Evolutionary conservation across 495 filamentous ascomycete species (phyloP).

Genomic region (Corynascus novoguineensis): DNA sequence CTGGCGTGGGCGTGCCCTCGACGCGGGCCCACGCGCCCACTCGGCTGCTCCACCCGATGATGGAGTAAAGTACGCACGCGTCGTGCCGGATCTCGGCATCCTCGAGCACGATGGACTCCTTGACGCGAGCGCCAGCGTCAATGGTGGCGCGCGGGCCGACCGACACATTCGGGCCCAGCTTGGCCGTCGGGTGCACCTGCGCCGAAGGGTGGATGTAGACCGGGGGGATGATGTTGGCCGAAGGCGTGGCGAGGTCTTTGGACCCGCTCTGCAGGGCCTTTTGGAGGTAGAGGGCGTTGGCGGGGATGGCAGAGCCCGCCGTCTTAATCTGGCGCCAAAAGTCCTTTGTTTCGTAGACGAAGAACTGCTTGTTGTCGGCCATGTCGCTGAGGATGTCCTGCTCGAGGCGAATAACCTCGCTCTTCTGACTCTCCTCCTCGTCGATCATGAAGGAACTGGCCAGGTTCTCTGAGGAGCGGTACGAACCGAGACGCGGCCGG

Average conservation of each 20-base stretch:
- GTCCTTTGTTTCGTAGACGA: conserved; percentile 96
- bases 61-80: conserved; percentile 91
- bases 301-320: conserved; percentile 92
- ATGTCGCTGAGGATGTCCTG: conserved; percentile 96
- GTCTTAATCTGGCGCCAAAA: conserved; percentile 99
- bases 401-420: conserved; percentile 88
- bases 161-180: conserved; percentile 94
- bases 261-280: conserved; percentile 86
- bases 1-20: conserved; percentile 88
- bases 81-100: conserved; percentile 96
- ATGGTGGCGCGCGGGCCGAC: conserved; percentile 82
- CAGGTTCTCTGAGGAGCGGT: conserved; percentile 92
- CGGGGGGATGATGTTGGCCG: conserved; percentile 83
- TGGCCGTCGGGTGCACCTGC: conserved; percentile 85
- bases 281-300: conserved; percentile 94
- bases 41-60: conserved; percentile 94
- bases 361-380: conserved; percentile 97
- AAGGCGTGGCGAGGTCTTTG: conserved; percentile 74
- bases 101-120: conserved; percentile 94
- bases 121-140: conserved; percentile 84
- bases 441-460: conserved; percentile 72
- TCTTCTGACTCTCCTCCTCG: conserved; percentile 67
- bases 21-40: conserved; percentile 97
- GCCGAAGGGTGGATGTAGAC: conserved; percentile 98
- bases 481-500: conserved; percentile 85